Evolutionary conservation across 495 filamentous ascomycete species (phyloP), one percentile per base, ranked within the genome.

Genomic region (Ascodesmis nigricans): DNA sequence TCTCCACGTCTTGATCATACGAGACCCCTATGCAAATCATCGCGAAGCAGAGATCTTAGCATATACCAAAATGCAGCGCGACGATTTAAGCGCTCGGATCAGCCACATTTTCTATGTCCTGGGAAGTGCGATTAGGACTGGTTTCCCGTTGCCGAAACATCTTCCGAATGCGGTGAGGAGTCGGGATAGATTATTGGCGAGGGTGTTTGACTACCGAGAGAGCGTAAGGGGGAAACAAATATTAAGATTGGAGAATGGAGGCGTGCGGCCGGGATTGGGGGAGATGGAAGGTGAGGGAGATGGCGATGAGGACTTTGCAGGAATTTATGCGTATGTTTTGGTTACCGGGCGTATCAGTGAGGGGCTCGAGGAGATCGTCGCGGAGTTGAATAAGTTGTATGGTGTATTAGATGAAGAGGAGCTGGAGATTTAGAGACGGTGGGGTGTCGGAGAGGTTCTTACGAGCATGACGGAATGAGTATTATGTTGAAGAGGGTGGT

Each of bases 41-140:
- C 80, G 82, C 0, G 87, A 93, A 54, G 64, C 72, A 29, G 66
- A 69, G 15, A 65, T 93, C 29, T 59, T 95, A 23, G 63, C 67
- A 36, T 78, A 75, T 50, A 97, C 87, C 2, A 66, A 67, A 5
- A 37, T 29, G n/a, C 82, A 97, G 50, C 62, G 84, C 16, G 66
- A 63, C 14, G 69, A 79, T 46, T 60, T 95, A 15, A 82, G 77
- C 40, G 64, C 72, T 16, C 68, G 87, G 21, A 87, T 95, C 41
- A 84, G 79, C 50, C 87, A 97, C 61, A 64, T 97, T 25, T 75
- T 95, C 39, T 78, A 87, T 41, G 73, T 72, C 72, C 66, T 97
- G 41, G 87, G 84, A 1, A 83, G 76, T 1, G 87, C 78, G 1
- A 68, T 95, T 53, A 87, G 87, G 58, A 64, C 95, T 0, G 83